Conservation (phyloP, 2,329 filamentous ascomycete genomes). For the Aspergillus niger region DNA sequence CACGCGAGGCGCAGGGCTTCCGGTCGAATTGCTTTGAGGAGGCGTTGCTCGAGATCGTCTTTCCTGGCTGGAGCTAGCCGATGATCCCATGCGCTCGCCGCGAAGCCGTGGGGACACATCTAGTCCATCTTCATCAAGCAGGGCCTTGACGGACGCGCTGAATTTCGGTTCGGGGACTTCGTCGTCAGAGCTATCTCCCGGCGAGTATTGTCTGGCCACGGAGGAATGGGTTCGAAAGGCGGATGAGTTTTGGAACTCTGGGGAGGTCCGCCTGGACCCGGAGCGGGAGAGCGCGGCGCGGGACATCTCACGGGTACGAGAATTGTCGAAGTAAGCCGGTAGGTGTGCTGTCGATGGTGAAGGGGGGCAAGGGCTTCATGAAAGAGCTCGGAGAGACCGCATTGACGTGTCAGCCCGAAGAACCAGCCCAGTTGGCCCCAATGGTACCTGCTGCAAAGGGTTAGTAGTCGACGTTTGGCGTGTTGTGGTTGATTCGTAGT, state of each 20-base stretch:
- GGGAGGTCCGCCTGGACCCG: slow-evolving; percentile 36
- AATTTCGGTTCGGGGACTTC: slow-evolving; percentile 90
- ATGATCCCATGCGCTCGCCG: slow-evolving; percentile 29
- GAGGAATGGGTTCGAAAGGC: slow-evolving; percentile 24
- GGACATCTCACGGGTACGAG: slow-evolving; percentile 39
- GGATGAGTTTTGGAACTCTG: slow-evolving; percentile 26
- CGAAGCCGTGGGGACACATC: slow-evolving; percentile 52
- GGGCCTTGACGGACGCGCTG: slow-evolving; percentile 85
- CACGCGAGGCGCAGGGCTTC: slow-evolving; percentile 46
- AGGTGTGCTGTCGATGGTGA: slow-evolving; percentile 36
- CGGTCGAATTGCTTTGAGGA: slow-evolving; percentile 41
- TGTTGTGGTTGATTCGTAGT: not conserved
- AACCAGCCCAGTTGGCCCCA: slow-evolving; percentile 16
- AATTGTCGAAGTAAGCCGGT: slow-evolving; percentile 38
- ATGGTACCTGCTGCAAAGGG: slow-evolving; percentile 3
- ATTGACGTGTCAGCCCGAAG: slow-evolving; percentile 22
- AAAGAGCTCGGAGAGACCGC: slow-evolving; percentile 19
- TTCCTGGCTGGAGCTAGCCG: slow-evolving; percentile 31
- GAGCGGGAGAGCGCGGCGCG: slow-evolving; percentile 40
- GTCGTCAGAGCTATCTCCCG: slow-evolving; percentile 90
- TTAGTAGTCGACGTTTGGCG: slow-evolving; percentile 8
- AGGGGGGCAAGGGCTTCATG: slow-evolving; percentile 40
- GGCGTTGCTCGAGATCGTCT: slow-evolving; percentile 40
- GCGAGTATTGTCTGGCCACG: slow-evolving; percentile 37
- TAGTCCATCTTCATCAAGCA: slow-evolving; percentile 61